Evolutionary conservation across 352 stramenopile species (phyloP), one percentile per base, ranked within the genome.

Genomic region (Globisporangium uncinulatum): DNA sequence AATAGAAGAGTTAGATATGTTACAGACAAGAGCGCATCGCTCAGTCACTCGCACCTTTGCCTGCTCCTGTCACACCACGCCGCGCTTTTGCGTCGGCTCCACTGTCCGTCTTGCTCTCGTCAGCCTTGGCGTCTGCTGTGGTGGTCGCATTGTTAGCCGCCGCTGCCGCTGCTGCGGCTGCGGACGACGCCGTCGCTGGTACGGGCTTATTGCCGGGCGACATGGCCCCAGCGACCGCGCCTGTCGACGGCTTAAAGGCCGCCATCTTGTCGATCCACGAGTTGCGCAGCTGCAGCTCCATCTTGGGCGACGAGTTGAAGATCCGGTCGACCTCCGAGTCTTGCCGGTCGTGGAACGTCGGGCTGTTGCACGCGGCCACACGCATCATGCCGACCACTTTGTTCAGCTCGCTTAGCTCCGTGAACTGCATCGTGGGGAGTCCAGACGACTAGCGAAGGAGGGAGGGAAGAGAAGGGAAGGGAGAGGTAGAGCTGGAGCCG

Each of bases 321-420:
- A 95, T 92, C 49, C 83, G 83, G 52, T 95, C 86, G 31, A 95
- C 83, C 70, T 95, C 86, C 57, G 86, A 95, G 76, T 95, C 86
- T 63, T 93, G 83, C 0, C 86, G 86, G 68, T 95, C 86, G 60
- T 95, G 86, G 69, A 95, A 95, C 41, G 81, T 92, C 15, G 86
- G 86, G 65, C 86, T 95, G 61, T 86, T 94, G 71, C 86, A 91
- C 15, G 86, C 68, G 15, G 76, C 69, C 20, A 92, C 66, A 39
- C 86, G 79, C 83, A 92, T 87, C 60, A 95, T 79, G 13, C 74
- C 79, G 46, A 95, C 85, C 47, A 92, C 69, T 59, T 87, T 75
- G 67, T 88, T 90, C 5, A 95, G 68, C 67, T 95, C 86, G 56
- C 86, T 95, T 46, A 93, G 69, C 73, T 95, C 86, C 20, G 86